Evolutionary conservation across 2,329 filamentous ascomycete species (phyloP).

Genomic region (Neocatenulostroma microsporum): DNA sequence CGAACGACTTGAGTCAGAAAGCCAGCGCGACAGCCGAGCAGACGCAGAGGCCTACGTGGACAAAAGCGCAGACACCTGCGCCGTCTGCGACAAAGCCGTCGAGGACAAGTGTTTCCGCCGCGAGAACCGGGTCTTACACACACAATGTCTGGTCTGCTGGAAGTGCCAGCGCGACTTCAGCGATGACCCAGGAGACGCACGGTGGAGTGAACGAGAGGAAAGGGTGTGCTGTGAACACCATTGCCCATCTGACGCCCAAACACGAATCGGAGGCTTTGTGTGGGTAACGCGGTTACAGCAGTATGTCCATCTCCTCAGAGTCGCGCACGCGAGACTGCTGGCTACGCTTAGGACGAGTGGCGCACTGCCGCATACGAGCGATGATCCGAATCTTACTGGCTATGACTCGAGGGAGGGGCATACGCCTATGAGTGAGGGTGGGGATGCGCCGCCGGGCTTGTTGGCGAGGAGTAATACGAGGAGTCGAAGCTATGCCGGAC

Average conservation of each 20-base stretch:
- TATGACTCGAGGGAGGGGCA: slow-evolving; percentile 62
- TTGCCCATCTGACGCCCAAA: slow-evolving; percentile 45
- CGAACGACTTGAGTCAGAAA: slow-evolving; percentile 61
- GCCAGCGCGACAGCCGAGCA: slow-evolving; percentile 38
- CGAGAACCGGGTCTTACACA: slow-evolving; percentile 69
- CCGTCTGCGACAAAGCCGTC: slow-evolving; percentile 72
- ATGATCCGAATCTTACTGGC: slow-evolving; percentile 60
- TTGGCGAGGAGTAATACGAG: slow-evolving; percentile 58
- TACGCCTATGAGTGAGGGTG: slow-evolving; percentile 38
- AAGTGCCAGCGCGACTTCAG: slow-evolving; percentile 69
- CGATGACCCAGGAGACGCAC: slow-evolving; percentile 58
- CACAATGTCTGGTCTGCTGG: slow-evolving; percentile 62
- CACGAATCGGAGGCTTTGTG: slow-evolving; percentile 57
- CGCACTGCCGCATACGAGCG: slow-evolving; percentile 63
- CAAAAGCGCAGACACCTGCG: slow-evolving; percentile 64
- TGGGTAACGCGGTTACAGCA: slow-evolving; percentile 81
- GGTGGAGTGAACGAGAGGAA: slow-evolving; percentile 60
- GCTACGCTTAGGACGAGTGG: slow-evolving; percentile 80
- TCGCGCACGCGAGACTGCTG: slow-evolving; percentile 81
- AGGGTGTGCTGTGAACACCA: slow-evolving; percentile 57
- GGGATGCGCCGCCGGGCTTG: slow-evolving; percentile 40
- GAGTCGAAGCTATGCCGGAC: slow-evolving; percentile 65
- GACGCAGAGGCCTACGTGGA: slow-evolving; percentile 39
- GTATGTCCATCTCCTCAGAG: slow-evolving; percentile 85
- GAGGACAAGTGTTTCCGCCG: slow-evolving; percentile 84